Evolutionary conservation across 495 filamentous ascomycete genomes (phyloP).

Genomic region (Penicillium diatomitis): DNA sequence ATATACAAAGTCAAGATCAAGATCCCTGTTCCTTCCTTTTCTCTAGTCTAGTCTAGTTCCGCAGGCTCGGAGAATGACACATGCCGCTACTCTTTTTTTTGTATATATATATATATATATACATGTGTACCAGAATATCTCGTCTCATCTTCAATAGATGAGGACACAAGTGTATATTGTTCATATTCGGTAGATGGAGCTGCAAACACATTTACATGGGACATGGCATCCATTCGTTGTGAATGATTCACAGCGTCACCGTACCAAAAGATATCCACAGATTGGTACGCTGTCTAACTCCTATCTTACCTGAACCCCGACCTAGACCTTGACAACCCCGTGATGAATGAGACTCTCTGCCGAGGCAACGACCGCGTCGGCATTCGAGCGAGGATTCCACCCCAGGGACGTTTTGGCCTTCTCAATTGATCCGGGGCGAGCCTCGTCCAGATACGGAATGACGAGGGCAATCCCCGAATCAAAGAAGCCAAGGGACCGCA

Average conservation of each 20-base stretch:
- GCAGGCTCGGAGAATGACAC: not conserved
- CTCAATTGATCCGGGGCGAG: not conserved
- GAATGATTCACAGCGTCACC: no score
- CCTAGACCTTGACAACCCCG: not conserved
- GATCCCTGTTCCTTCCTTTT: not conserved
- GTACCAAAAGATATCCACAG: no score
- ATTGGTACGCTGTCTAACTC: no score
- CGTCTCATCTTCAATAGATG: no score
- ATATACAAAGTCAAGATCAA: not conserved
- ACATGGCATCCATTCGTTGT: no score
- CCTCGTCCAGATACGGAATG: not conserved
- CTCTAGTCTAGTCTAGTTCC: no score
- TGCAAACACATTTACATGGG: no score
- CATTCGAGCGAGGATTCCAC: slow-evolving; percentile 5
- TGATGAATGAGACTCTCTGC: slow-evolving; percentile 1
- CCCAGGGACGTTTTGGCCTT: slow-evolving; percentile 5
- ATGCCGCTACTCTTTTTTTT: not conserved
- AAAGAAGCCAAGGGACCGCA: not conserved
- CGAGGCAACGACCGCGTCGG: slow-evolving; percentile 2
- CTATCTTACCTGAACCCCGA: no score
- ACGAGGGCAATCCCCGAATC: slow-evolving; percentile 4
- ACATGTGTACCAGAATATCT: no score
- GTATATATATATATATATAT: no score
- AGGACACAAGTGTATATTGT: no score
- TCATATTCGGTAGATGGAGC: no score